Evolutionary conservation across 345 rosid species (phyloP), one percentile per base, ranked within the genome.

Genomic region (Ceriops tagal): DNA sequence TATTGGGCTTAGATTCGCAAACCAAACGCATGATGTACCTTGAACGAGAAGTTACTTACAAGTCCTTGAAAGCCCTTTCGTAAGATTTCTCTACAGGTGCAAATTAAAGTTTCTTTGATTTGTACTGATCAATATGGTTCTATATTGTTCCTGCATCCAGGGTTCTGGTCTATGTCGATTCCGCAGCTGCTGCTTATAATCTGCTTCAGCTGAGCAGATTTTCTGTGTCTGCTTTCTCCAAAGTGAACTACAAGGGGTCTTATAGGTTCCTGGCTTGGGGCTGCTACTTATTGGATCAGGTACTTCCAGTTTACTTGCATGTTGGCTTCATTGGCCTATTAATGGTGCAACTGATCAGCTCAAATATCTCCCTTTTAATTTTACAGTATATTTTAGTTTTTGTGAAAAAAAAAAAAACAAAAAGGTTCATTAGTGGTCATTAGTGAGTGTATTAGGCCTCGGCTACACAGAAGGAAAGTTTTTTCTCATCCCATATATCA

Each of bases 21-120:
- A 72, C 86, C 52, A 77, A 83, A 75, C 18, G 55, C 27, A 59
- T 88, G 43, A 70, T 79, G 37, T 78, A 35, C 71, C 65, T 78
- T n/a, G 68, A 70, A 32, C 78, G 65, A 78, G 72, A 37, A 69
- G 87, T 77, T 70, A 81, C 79, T 69, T 86, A 71, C 87, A 84
- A 70, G 74, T 70, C 75, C 21, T 71, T 86, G 67, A 28, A 71
- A 8, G 82, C 83, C 62, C 75, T 88, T 20, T 18, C 35, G 93
- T 88, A 84, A 60, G 83, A 69, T n/a, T 18, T 67, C 26, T 21
- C 26, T 21, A 46, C 16, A 1, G 9, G 27, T 22, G 13, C 4
- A 21, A n/a, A 26, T 55, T 55, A 55, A 55, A 55, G 15, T 55
- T 55, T 55, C 24, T 22, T 27, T 52, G 15, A 51, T 30, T 65